phyloP scores from a whole-genome alignment of 2,329 filamentous ascomycete genomes.

The Xylariaceae sp. region DNA sequence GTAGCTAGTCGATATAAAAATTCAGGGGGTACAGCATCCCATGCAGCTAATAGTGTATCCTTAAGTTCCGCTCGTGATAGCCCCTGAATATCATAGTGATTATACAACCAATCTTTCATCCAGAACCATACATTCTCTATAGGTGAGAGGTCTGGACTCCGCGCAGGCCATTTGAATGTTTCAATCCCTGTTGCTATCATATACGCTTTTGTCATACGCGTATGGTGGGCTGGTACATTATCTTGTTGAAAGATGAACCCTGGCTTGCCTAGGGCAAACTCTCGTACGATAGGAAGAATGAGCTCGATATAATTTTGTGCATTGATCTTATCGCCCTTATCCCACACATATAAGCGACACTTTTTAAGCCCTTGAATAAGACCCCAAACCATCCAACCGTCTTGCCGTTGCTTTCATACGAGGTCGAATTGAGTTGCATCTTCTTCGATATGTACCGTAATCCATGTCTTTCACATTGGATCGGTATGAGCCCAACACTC shows the following conservation, averaged over 20 bases:
- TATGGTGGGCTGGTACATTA: neutral
- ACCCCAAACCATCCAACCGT: neutral
- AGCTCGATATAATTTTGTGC: neutral
- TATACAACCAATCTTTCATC: neutral
- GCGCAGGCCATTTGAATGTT: neutral
- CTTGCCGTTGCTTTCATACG: too few relatives aligned
- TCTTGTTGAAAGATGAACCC: neutral
- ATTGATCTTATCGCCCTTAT: neutral
- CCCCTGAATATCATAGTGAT: neutral
- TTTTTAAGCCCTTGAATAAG: neutral
- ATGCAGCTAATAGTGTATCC: neutral
- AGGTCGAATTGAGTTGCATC: too few relatives aligned
- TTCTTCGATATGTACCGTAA: neutral
- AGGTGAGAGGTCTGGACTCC: neutral
- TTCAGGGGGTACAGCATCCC: too few relatives aligned
- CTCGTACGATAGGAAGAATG: neutral
- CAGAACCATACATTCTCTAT: neutral
- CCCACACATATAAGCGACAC: neutral
- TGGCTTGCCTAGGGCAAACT: neutral
- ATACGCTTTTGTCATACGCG: neutral
- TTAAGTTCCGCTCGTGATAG: neutral
- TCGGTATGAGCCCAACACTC: neutral
- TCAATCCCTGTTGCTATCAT: neutral
- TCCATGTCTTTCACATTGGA: neutral
- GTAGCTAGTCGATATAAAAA: too few relatives aligned